These are phyloP conservation scores for Candida andamanensis DNA, from an alignment of 805 yeast genomes.

Conservation along the genomic window DNA sequence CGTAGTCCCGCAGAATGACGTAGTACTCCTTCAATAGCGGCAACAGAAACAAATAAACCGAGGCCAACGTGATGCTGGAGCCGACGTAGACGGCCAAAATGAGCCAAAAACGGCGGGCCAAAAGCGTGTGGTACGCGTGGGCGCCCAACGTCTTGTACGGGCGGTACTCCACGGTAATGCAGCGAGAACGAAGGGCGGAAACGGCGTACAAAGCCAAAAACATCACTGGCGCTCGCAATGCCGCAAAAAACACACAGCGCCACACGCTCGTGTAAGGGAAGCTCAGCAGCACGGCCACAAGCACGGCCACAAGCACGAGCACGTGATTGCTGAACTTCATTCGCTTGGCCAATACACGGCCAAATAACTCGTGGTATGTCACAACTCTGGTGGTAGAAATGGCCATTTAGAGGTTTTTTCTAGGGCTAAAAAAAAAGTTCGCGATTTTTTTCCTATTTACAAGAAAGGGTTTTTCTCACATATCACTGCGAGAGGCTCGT, in stretches of 20 bases:
- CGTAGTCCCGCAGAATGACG: slow-evolving; percentile 34
- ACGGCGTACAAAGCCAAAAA: slow-evolving; percentile 24
- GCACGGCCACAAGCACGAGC: slow-evolving; percentile 21
- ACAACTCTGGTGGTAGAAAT: slow-evolving; percentile 3
- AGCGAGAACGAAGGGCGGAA: slow-evolving; percentile 19
- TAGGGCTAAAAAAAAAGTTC: not conserved
- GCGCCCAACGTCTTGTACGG: slow-evolving; percentile 27
- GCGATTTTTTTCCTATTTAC: slow-evolving; percentile 1
- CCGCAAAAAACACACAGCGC: slow-evolving; percentile 24
- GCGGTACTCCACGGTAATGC: slow-evolving; percentile 28
- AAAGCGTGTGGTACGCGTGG: slow-evolving; percentile 22
- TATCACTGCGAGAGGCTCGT: slow-evolving; percentile 17
- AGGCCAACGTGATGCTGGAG: slow-evolving; percentile 20
- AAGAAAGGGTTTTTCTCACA: slow-evolving; percentile 1
- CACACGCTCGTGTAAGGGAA: slow-evolving; percentile 27
- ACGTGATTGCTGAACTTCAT: slow-evolving; percentile 32
- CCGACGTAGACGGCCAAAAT: slow-evolving; percentile 16
- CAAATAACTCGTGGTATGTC: slow-evolving; percentile 17
- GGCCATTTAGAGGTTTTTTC: not conserved
- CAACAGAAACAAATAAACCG: slow-evolving; percentile 23
- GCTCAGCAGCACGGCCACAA: slow-evolving; percentile 18
- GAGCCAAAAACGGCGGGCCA: slow-evolving; percentile 15
- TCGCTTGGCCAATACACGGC: slow-evolving; percentile 28
- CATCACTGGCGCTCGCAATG: slow-evolving; percentile 25
- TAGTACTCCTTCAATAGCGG: slow-evolving; percentile 24